Conservation (phyloP, 805 yeast species). For the Schizosaccharomyces japonicus region DNA sequence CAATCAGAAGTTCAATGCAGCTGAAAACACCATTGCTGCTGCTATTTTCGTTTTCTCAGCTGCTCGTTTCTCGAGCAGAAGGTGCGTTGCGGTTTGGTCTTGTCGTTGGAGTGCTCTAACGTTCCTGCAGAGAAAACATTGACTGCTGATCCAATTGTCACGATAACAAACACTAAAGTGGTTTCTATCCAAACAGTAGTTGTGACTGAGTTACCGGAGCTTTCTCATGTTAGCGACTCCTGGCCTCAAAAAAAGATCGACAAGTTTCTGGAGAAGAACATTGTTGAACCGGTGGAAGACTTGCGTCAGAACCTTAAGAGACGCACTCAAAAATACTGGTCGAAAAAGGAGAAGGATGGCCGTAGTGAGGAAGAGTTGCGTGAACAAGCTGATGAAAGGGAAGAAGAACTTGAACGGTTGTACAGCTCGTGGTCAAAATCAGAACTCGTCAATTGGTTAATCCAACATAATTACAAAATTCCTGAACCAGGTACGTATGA, state of each 20-base stretch:
- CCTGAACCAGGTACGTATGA: not conserved
- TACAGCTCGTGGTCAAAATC: not conserved
- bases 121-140: too few species aligned
- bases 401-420: not conserved
- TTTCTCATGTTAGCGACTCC: too few species aligned
- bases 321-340: not conserved
- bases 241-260: conserved; percentile 1
- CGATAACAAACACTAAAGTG: too few species aligned
- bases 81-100: too few species aligned
- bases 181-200: too few species aligned
- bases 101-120: too few species aligned
- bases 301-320: not conserved
- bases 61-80: too few species aligned
- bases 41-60: too few species aligned
- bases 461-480: not conserved
- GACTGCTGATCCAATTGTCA: too few species aligned
- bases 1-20: too few species aligned
- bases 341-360: not conserved
- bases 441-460: not conserved
- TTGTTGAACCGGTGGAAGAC: not conserved
- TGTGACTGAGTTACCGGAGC: too few species aligned
- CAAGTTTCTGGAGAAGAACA: not conserved
- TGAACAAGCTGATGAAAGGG: not conserved
- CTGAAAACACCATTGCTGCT: too few species aligned
- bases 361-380: not conserved